Percentiles rank a stretch among this genome's conserved stretches.
Evolutionary conservation across 495 filamentous ascomycete genomes (phyloP).

Genomic region (Penicillium salamii): DNA sequence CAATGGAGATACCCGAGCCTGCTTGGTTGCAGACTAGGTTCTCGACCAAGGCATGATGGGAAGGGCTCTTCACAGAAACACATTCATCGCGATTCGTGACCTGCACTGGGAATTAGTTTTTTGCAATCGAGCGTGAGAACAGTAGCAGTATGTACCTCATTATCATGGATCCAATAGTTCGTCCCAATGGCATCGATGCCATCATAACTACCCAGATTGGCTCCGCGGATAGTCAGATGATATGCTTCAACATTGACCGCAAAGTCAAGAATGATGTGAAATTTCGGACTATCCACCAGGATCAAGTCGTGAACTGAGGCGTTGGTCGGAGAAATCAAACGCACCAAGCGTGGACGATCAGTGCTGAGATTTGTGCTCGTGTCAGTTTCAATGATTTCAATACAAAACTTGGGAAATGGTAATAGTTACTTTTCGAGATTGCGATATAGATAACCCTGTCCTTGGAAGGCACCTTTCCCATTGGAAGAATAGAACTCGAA

Average conservation of each 20-base stretch:
- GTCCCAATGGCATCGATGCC: constrained; percentile 42
- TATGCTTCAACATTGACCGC: constrained; percentile 43
- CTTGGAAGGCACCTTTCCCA: constrained; percentile 43
- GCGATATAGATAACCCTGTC: constrained; percentile 42
- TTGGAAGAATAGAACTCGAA: constrained; percentile 45
- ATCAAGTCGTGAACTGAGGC: constrained; percentile 45
- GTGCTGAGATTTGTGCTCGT: constrained; percentile 15
- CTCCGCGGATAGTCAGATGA: constrained; percentile 43
- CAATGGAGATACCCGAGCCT: constrained; percentile 43
- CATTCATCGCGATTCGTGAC: constrained; percentile 49
- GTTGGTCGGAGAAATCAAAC: constrained; percentile 31
- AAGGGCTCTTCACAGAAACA: constrained; percentile 42
- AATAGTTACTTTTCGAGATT: constrained; percentile 20
- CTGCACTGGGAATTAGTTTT: neutral
- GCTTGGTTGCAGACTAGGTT: constrained; percentile 50
- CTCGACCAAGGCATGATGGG: constrained; percentile 45
- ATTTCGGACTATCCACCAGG: constrained; percentile 44
- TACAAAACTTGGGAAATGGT: neutral
- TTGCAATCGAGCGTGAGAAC: neutral
- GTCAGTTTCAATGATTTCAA: neutral
- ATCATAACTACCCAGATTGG: constrained; percentile 42
- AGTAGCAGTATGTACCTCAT: constrained; percentile 23
- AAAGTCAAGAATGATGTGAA: constrained; percentile 41
- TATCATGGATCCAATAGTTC: constrained; percentile 46
- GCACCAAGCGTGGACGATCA: constrained; percentile 27